Evolutionary conservation across 495 filamentous ascomycete species (phyloP).

Genomic region (Lichenothelia convexa): DNA sequence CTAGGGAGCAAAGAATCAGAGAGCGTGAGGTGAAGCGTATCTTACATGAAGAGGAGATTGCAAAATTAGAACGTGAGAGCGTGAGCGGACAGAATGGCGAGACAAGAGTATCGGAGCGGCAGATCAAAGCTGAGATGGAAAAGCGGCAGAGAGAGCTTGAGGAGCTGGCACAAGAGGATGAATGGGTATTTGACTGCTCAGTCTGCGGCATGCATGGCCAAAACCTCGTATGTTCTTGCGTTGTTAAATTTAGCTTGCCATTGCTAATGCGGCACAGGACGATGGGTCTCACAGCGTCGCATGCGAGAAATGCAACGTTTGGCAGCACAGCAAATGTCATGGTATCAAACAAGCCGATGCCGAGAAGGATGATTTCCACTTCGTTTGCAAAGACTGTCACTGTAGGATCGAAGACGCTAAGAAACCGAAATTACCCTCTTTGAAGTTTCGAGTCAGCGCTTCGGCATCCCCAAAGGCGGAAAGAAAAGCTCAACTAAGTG

Average conservation of each 20-base stretch:
- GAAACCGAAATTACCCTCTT: slow-evolving; percentile 47
- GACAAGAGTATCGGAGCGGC: slow-evolving; percentile 56
- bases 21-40: slow-evolving; percentile 68
- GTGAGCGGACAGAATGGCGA: slow-evolving; percentile 43
- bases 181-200: slow-evolving; percentile 88
- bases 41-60: slow-evolving; percentile 65
- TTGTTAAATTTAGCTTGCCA: background rate
- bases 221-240: slow-evolving; percentile 36
- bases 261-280: slow-evolving; percentile 33
- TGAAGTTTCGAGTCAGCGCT: slow-evolving; percentile 43
- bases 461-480: slow-evolving; percentile 22
- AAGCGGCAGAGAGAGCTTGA: slow-evolving; percentile 54
- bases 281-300: slow-evolving; percentile 85
- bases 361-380: slow-evolving; percentile 73
- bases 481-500: slow-evolving; percentile 2
- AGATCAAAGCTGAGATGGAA: slow-evolving; percentile 60
- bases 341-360: slow-evolving; percentile 59
- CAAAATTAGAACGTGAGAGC: slow-evolving; percentile 58
- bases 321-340: slow-evolving; percentile 89
- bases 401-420: slow-evolving; percentile 44
- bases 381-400: slow-evolving; percentile 66
- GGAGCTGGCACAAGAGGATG: slow-evolving; percentile 56
- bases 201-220: slow-evolving; percentile 77
- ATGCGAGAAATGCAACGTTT: slow-evolving; percentile 89
- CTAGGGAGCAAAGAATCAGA: slow-evolving; percentile 63